Base-by-base conservation (phyloP, 2,329 filamentous ascomycete species). In the Tolypocladium album region DNA sequence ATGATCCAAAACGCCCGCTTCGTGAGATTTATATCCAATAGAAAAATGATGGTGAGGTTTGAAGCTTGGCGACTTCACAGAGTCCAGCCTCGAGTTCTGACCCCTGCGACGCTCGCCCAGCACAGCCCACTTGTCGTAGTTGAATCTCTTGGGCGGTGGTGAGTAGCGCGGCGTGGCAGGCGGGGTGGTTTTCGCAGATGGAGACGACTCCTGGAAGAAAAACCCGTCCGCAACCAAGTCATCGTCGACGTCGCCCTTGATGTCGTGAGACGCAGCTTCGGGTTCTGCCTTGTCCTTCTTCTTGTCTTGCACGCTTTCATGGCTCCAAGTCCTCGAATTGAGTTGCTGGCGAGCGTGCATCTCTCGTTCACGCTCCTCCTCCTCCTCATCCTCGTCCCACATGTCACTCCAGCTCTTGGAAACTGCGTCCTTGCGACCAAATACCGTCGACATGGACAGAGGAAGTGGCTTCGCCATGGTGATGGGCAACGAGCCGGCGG, bases 351-450 rank as follows among this genome's bases (percentile, higher is more conserved):
- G 75, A 45, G 67, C 61, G 64, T 82, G 82, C 61, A 77, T 75
- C 63, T 81, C 81, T 69, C 88, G 84, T 67, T 88, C 83, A 66
- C 89, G 84, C 63, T 88, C 86, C 64, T 89, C 87, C 69, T 94
- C 92, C 69, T 94, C 92, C 55, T 80, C 78, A 59, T 97, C 93
- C 73, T 97, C 93, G 61, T 97, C 93, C 88, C 92, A 97, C 73
- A 97, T 86, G 73, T 99, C 94, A 69, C 92, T 96, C 94, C 94
- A 99, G 79, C 94, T 97, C 87, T 97, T 97, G 60, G 94, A 96
- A 56, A 95, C 90, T 56, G 83, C 79, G 55, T 93, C 88, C 63
- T 85, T 83, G 71, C 86, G 86, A 58, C 89, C 90, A 71, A 96
- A 93, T 57, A 93, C 84, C 70, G 88, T 84, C 5, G 89, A 86